Evolutionary conservation across 2,329 filamentous ascomycete genomes (phyloP).

Genomic region (Pseudocercospora crystallina): DNA sequence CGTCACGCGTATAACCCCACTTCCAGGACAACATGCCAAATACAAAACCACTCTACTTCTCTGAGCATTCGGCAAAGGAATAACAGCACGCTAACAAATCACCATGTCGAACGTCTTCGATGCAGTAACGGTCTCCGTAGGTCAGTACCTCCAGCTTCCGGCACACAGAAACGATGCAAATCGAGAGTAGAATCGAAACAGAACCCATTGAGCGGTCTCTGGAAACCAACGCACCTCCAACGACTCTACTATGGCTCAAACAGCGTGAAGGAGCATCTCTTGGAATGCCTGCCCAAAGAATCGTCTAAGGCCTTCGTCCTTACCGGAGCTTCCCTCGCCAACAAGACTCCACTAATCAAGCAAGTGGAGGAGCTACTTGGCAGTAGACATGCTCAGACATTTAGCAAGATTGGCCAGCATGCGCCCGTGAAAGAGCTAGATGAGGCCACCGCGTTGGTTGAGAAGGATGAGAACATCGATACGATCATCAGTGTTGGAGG

Average conservation of each 20-base stretch:
- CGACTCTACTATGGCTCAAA: constrained; percentile 52
- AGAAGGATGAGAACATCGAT: constrained; percentile 49
- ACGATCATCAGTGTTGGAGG: constrained; percentile 58
- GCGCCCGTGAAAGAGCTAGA: constrained; percentile 56
- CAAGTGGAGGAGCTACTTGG: constrained; percentile 52
- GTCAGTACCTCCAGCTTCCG: constrained; percentile 17
- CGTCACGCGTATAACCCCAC: too few species aligned
- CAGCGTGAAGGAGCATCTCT: constrained; percentile 49
- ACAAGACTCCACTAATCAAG: constrained; percentile 54
- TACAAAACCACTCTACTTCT: too few species aligned
- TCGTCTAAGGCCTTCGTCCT: constrained; percentile 59
- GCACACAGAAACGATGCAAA: constrained; percentile 32
- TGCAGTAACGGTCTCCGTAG: constrained; percentile 16
- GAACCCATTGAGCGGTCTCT: constrained; percentile 50
- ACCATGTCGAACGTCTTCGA: constrained; percentile 16
- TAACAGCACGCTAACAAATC: background rate
- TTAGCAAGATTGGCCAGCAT: constrained; percentile 56
- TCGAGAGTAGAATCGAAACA: constrained; percentile 43
- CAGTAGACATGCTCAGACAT: constrained; percentile 56
- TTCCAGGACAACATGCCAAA: too few species aligned
- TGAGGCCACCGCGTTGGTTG: constrained; percentile 50
- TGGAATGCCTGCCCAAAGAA: constrained; percentile 44
- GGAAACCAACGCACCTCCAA: constrained; percentile 52
- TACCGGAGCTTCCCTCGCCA: constrained; percentile 55
- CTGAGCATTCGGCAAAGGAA: too few species aligned